Evolutionary conservation across 768 basidiomycete species (phyloP), one percentile per base, ranked within the genome.

Genomic region (Suillus clintonianus): DNA sequence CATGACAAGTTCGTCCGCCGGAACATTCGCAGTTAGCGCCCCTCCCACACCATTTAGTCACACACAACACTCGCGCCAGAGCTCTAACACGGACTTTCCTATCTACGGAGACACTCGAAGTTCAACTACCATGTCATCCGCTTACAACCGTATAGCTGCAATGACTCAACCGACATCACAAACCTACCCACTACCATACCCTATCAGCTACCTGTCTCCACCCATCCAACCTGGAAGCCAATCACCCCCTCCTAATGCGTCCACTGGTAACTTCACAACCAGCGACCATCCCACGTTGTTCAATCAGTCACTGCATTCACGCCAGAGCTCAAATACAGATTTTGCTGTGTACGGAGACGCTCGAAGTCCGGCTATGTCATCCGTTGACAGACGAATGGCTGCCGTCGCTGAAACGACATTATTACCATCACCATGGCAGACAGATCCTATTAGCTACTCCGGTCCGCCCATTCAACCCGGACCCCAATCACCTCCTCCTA

Each of bases 381-480:
- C 86, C 2, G 74, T 77, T 42, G 75, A 77, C 39, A 82, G 81
- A 50, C 79, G 82, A 37, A 89, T 89, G 71, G 85, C 85, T 8
- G 24, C 13, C 13, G 13, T 47, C 13, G 0, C 45, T 47, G 39
- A 56, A n/a, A 32, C 51, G 13, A 30, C 27, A 4, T 50, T n/a
- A n/a, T n/a, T 55, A 22, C 22, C 54, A 37, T 37, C 17, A 15
- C 7, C 54, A 51, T 15, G 30, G 27, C 27, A 51, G 50, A 51
- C 50, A 10, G 15, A 9, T 10, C 8, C 15, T 36, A n/a, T 4
- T 7, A 47, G 13, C 32, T n/a, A 54, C n/a, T 60, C 62, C n/a
- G 32, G 13, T 54, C 53, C n/a, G n/a, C 50, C 70, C 3, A 15
- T 22, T 22, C 34, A 27, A 22, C 13, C 36, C 36, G 30, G 51